Evolutionary conservation across 2,329 filamentous ascomycete genomes (phyloP).

Genomic region (Beauveria brongniartii): DNA sequence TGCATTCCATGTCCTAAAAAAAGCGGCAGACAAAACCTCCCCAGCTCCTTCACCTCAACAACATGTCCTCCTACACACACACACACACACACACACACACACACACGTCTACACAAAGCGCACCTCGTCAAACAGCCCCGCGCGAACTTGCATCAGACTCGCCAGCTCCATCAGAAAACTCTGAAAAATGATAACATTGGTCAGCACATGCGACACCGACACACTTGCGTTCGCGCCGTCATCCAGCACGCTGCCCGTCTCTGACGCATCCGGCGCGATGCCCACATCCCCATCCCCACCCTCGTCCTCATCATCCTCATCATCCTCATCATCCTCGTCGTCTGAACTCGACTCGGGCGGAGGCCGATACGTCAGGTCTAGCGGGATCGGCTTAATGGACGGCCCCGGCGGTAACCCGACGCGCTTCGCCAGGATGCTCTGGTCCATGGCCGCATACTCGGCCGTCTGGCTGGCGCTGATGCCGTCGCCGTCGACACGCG

Average conservation of each 20-base stretch:
- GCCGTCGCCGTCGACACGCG: constrained; percentile 24
- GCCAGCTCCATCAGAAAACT: constrained; percentile 73
- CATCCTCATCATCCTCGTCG: constrained; percentile 16
- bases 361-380: constrained; percentile 26
- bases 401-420: constrained; percentile 42
- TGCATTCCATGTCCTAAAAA: too few species aligned
- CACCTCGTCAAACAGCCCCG: constrained; percentile 69
- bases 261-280: constrained; percentile 19
- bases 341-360: constrained; percentile 7
- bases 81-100: too few species aligned
- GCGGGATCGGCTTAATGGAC: constrained; percentile 38
- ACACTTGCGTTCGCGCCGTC: constrained; percentile 33
- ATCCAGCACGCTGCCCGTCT: constrained; percentile 17
- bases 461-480: constrained; percentile 43
- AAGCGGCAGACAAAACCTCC: too few species aligned
- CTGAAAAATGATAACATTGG: constrained; percentile 71
- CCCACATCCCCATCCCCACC: constrained; percentile 14
- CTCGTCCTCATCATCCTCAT: constrained; percentile 13
- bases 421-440: constrained; percentile 49
- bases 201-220: constrained; percentile 70
- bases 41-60: too few species aligned
- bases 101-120: constrained; percentile 37
- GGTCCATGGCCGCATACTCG: constrained; percentile 56
- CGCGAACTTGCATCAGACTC: constrained; percentile 65
- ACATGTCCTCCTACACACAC: too few species aligned